Evolutionary conservation across 306 rosid genomes (phyloP), one percentile per base, ranked within the genome.

Genomic region (Cucumis melo): DNA sequence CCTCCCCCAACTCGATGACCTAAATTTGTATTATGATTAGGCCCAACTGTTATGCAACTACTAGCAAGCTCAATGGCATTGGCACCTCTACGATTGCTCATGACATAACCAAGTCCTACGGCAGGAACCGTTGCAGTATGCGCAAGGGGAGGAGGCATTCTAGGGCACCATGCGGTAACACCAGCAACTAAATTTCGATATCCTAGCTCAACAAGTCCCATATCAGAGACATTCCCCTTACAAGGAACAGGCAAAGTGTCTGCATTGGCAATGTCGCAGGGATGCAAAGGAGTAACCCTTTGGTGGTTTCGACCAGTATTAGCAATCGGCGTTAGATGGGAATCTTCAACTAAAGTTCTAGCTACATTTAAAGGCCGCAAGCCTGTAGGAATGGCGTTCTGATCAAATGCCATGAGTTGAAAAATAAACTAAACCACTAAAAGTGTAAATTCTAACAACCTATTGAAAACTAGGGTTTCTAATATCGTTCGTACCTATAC

Each of bases 331-430:
- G 76, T 78, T 85, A 89, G 80, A 79, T 86, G 86, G 6, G 93
- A 82, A 73, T 91, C 98, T 59, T 93, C 93, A 5, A 83, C 87
- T 70, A 83, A 50, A 20, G 78, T 77, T 59, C 87, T 76, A 79
- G 88, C 89, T 44, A 89, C 82, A 42, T 89, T 88, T 76, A 91
- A 76, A 5, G 91, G 90, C 10, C 88, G 83, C 19, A 93, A 78
- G 85, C 88, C 93, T 8, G 78, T 79, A 0, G 89, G 87, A 76
- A 83, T 57, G 14, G 92, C 85, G 57, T 86, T 88, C 36, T 87
- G 96, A 84, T 93, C 97, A 78, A 88, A 93, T 80, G 93, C 92
- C 98, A 91, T 91, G 66, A 76, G 74, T 58, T 48, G 58, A 76
- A 27, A 76, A 41, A 7, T 32, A 7, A 42, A 44, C 46, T 29